Conservation (phyloP, 345 rosid genomes). For the Barbarea vulgaris region DNA sequence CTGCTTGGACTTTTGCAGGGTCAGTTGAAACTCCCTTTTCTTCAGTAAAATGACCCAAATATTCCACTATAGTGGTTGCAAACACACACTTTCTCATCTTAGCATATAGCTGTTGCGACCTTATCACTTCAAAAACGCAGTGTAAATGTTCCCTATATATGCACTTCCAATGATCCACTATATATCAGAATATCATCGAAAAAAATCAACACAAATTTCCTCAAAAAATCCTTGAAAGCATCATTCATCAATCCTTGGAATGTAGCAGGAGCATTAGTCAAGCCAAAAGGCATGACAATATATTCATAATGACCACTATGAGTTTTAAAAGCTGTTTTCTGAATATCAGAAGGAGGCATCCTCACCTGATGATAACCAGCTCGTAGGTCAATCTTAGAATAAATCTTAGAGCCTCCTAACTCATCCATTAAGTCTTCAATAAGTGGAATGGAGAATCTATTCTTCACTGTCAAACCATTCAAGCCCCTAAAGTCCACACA, state of each 20-base stretch:
- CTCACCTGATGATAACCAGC: neutral
- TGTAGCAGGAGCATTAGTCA: rapidly evolving
- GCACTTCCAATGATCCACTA: rapidly evolving
- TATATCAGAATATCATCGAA: neutral
- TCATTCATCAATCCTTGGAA: neutral
- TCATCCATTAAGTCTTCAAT: neutral
- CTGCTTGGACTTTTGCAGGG: neutral
- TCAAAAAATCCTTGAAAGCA: rapidly evolving
- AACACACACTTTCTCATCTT: neutral
- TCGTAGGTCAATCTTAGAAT: neutral
- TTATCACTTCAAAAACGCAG: neutral
- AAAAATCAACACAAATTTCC: neutral
- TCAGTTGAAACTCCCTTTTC: neutral
- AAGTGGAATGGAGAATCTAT: rapidly evolving
- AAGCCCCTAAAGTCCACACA: neutral
- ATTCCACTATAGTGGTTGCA: neutral
- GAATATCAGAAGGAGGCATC: rapidly evolving
- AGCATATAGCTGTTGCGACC: rapidly evolving
- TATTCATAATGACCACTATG: neutral
- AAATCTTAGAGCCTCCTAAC: rapidly evolving
- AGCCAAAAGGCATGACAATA: rapidly evolving
- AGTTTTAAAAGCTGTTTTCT: neutral
- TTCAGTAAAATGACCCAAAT: neutral
- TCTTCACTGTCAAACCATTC: neutral
- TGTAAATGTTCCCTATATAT: rapidly evolving